Evolutionary conservation across 2,329 filamentous ascomycete genomes (phyloP).

Genomic region (Pleochaeta shiraiana): DNA sequence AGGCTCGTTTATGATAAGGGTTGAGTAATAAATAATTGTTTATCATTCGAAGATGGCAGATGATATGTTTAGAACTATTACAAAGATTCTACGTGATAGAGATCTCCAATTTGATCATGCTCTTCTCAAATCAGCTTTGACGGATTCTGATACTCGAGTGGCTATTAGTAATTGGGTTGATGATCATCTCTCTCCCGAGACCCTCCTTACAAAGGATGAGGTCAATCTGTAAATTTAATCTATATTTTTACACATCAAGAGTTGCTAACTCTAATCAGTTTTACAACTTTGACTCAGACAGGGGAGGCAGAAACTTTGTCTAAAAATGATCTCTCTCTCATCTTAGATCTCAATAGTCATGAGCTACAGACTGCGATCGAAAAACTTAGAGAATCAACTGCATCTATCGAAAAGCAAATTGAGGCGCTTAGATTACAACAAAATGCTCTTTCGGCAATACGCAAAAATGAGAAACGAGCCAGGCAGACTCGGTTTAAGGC

Average conservation of each 20-base stretch:
- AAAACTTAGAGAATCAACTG: constrained; percentile 41
- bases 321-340: constrained; percentile 23
- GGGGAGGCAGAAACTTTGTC: constrained; percentile 22
- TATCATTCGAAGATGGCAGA: too few species aligned
- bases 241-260: constrained; percentile 6
- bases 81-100: constrained; percentile 13
- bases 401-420: constrained; percentile 39
- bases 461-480: constrained; percentile 23
- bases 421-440: constrained; percentile 38
- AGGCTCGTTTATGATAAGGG: too few species aligned
- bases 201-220: constrained; percentile 32
- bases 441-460: constrained; percentile 32
- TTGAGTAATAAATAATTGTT: too few species aligned
- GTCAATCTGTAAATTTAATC: constrained; percentile 24
- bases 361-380: constrained; percentile 39
- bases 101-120: constrained; percentile 16
- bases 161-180: constrained; percentile 25
- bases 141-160: constrained; percentile 11
- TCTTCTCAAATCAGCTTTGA: constrained; percentile 12
- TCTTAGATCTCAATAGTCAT: constrained; percentile 32
- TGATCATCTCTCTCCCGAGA: constrained; percentile 27
- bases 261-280: too few species aligned
- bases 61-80: constrained; percentile 11
- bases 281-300: constrained; percentile 22
- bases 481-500: constrained; percentile 19